These are phyloP conservation scores for Nemania bipapillata DNA, from an alignment of 2,329 filamentous ascomycete genomes.

Conservation along the genomic window DNA sequence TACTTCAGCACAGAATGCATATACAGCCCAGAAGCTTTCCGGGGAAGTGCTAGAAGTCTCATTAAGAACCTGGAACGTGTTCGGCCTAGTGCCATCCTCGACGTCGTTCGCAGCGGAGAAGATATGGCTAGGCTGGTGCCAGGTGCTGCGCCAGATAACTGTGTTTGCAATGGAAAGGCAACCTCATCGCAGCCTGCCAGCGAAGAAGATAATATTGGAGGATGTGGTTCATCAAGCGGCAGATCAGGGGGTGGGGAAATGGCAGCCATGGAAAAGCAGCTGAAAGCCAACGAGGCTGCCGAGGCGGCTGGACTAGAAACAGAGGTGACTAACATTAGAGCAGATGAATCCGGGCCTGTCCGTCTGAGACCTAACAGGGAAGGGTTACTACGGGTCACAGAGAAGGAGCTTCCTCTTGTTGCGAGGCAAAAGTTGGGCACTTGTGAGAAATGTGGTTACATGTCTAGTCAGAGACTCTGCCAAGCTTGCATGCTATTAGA, in stretches of 20 bases:
- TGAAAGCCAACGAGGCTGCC: conserved; percentile 72
- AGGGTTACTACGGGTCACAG: conserved; percentile 44
- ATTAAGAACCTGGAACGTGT: conserved; percentile 97
- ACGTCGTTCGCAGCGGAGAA: conserved; percentile 93
- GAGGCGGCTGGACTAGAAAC: conserved; percentile 70
- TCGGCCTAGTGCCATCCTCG: conserved; percentile 90
- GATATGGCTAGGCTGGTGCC: conserved; percentile 94
- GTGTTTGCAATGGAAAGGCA: conserved; percentile 60
- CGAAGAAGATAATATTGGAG: conserved; percentile 70
- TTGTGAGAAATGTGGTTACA: conserved; percentile 90
- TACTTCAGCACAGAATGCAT: conserved; percentile 99
- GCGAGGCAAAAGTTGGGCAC: conserved; percentile 80
- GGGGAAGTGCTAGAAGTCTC: conserved; percentile 87
- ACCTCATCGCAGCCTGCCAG: conserved; percentile 47
- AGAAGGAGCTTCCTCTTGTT: conserved; percentile 47
- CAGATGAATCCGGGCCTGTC: conserved; percentile 52
- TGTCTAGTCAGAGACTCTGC: conserved; percentile 92
- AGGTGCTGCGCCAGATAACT: conserved; percentile 61
- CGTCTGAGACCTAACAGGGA: conserved; percentile 52
- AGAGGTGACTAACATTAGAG: conserved; percentile 64
- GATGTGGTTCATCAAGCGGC: conserved; percentile 78
- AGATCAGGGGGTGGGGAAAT: conserved; percentile 78
- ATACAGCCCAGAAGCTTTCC: conserved; percentile 96
- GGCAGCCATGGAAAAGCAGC: conserved; percentile 79
- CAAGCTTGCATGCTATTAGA: conserved; percentile 93